Evolutionary conservation across 2,329 filamentous ascomycete genomes (phyloP).

Genomic region (Orbilia oligospora): DNA sequence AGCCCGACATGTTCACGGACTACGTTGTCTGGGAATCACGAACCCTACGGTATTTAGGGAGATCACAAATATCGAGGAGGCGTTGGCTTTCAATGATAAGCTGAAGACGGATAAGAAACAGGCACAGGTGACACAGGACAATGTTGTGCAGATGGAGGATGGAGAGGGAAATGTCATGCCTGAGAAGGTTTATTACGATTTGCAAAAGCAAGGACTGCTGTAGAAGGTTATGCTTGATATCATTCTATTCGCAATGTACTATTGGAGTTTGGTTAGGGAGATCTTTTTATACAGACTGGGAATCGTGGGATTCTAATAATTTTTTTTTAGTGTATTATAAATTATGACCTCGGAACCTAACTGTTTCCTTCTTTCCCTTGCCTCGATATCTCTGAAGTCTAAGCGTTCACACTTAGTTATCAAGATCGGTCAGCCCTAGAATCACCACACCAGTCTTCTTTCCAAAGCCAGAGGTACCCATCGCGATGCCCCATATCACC

Average conservation of each 20-base stretch:
- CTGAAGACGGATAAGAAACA: slow-evolving; percentile 87
- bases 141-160: slow-evolving; percentile 98
- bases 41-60: slow-evolving; percentile 93
- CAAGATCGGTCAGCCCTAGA: too few species aligned
- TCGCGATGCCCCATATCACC: too few species aligned
- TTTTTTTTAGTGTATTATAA: slow-evolving; percentile 19
- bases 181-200: slow-evolving; percentile 89
- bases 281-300: slow-evolving; percentile 39
- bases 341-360: neutral
- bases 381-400: too few species aligned
- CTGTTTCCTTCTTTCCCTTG: too few species aligned
- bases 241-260: slow-evolving; percentile 13
- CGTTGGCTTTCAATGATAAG: slow-evolving; percentile 90
- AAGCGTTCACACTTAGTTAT: too few species aligned
- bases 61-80: slow-evolving; percentile 92
- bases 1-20: slow-evolving; percentile 88
- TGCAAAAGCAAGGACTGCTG: slow-evolving; percentile 56
- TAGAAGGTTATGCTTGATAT: slow-evolving; percentile 15
- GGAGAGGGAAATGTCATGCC: slow-evolving; percentile 98
- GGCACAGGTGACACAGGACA: slow-evolving; percentile 81
- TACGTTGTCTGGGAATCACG: slow-evolving; percentile 94
- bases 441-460: too few species aligned
- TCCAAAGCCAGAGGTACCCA: too few species aligned
- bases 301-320: slow-evolving; percentile 1
- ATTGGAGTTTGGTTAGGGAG: slow-evolving; percentile 36